Percentiles rank a stretch among this genome's conserved stretches.
Evolutionary conservation across 2,329 filamentous ascomycete genomes (phyloP).

Genomic region (Nemania diffusa): DNA sequence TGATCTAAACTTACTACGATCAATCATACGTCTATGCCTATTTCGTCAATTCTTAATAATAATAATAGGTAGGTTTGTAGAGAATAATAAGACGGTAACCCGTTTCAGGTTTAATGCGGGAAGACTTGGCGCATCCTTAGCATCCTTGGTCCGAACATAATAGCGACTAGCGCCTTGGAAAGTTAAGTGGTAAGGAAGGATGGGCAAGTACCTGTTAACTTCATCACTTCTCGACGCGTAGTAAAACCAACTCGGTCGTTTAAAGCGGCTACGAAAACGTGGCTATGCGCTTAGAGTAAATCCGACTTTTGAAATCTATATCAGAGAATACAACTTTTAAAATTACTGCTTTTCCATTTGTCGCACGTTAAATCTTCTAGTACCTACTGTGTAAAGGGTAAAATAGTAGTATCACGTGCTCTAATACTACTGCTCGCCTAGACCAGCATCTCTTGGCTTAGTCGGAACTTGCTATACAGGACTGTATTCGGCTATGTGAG

Average conservation of each 20-base stretch:
- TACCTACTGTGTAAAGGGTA: too few species aligned
- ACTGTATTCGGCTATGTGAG: too few species aligned
- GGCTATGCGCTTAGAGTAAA: background rate
- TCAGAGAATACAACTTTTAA: background rate
- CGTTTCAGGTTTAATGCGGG: background rate
- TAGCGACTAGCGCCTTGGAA: background rate
- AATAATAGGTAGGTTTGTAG: background rate
- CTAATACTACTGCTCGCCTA: too few species aligned
- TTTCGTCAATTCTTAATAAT: background rate
- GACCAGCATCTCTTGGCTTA: too few species aligned
- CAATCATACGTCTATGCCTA: background rate
- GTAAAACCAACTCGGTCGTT: too few species aligned
- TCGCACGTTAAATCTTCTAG: background rate
- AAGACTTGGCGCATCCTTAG: background rate
- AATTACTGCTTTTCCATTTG: background rate
- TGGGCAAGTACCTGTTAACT: background rate
- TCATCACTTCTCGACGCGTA: background rate
- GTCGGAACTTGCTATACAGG: too few species aligned
- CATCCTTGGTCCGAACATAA: background rate
- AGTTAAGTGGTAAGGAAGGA: background rate
- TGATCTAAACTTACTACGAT: background rate
- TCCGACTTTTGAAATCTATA: background rate
- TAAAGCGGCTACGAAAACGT: background rate
- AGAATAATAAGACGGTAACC: background rate
- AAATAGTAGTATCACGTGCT: too few species aligned